Conservation (phyloP, 2,329 filamentous ascomycete genomes). For the Ampelomyces quisqualis region DNA sequence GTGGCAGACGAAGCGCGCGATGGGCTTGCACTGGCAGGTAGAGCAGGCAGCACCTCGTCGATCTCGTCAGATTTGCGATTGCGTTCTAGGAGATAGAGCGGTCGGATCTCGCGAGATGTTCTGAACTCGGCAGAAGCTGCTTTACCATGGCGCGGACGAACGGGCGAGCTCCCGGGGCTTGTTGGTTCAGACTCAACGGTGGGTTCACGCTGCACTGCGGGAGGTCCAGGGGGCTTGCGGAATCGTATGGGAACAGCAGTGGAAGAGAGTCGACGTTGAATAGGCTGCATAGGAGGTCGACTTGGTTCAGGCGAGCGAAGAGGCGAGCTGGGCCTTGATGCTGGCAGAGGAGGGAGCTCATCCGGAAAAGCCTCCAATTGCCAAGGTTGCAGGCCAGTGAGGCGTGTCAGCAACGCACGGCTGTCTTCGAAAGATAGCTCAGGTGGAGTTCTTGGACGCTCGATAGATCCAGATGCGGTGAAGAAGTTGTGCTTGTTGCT, state of each 20-base stretch:
- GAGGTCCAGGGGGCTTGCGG: conserved; percentile 50
- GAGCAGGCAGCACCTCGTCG: conserved; percentile 52
- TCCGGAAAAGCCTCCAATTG: conserved; percentile 39
- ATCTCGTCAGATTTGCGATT: conserved; percentile 42
- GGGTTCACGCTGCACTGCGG: conserved; percentile 46
- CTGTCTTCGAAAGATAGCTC: conserved; percentile 35
- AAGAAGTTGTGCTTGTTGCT: conserved; percentile 26
- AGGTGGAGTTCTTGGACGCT: conserved; percentile 36
- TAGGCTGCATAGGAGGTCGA: conserved; percentile 16
- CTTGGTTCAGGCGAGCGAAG: conserved; percentile 27
- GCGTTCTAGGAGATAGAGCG: conserved; percentile 77
- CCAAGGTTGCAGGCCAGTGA: conserved; percentile 41
- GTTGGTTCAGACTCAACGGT: conserved; percentile 38
- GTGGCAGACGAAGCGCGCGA: conserved; percentile 38
- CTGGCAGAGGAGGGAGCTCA: conserved; percentile 37
- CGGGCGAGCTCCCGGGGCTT: conserved; percentile 45
- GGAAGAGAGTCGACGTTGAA: conserved; percentile 32
- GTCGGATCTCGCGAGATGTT: conserved; percentile 68
- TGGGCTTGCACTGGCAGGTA: conserved; percentile 51
- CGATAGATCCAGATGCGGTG: conserved; percentile 19
- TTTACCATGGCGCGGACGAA: conserved; percentile 47
- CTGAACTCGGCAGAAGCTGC: conserved; percentile 56
- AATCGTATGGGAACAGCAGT: conserved; percentile 60
- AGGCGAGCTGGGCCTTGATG: conserved; percentile 36
- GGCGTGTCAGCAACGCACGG: conserved; percentile 34